Evolutionary conservation across 371 early-diverging fungal genomes (phyloP).

Genomic region (Apophysomyces sp.): DNA sequence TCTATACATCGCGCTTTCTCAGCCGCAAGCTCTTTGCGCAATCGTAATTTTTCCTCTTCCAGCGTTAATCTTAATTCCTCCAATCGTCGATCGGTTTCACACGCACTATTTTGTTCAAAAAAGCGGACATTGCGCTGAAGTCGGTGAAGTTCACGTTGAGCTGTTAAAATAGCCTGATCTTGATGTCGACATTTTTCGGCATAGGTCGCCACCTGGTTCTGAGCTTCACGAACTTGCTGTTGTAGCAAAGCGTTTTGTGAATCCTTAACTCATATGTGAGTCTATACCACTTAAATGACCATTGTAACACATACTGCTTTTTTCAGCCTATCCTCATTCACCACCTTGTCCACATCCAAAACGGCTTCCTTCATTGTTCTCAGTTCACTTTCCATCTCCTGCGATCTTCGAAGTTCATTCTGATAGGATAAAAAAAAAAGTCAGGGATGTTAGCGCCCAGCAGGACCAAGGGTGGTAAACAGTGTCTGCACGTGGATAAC

Average conservation of each 20-base stretch:
- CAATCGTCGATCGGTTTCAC: not conserved
- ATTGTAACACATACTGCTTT: conserved; percentile 9
- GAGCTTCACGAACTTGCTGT: conserved; percentile 18
- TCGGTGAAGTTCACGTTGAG: conserved; percentile 16
- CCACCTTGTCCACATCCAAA: conserved; percentile 16
- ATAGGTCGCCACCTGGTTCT: conserved; percentile 17
- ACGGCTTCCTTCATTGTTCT: conserved; percentile 25
- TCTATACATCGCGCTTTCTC: conserved; percentile 17
- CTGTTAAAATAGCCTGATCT: conserved; percentile 21
- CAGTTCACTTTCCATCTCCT: conserved; percentile 33
- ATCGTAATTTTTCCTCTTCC: conserved; percentile 12
- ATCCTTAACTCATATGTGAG: conserved; percentile 6
- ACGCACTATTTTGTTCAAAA: conserved; percentile 7
- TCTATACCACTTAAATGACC: not conserved
- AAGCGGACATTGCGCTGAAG: conserved; percentile 12
- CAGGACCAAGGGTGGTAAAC: not conserved
- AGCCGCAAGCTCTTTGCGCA: conserved; percentile 10
- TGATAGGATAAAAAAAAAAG: not conserved
- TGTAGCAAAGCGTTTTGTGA: conserved; percentile 15
- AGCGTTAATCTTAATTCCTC: conserved; percentile 9
- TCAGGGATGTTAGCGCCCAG: not conserved
- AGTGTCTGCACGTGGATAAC: not conserved
- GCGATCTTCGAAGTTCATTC: conserved; percentile 37
- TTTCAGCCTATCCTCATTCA: conserved; percentile 10
- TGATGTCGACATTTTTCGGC: conserved; percentile 28